These are phyloP conservation scores for Plenodomus tracheiphilus DNA, from an alignment of 2,329 filamentous ascomycete species.

Conservation along the genomic window DNA sequence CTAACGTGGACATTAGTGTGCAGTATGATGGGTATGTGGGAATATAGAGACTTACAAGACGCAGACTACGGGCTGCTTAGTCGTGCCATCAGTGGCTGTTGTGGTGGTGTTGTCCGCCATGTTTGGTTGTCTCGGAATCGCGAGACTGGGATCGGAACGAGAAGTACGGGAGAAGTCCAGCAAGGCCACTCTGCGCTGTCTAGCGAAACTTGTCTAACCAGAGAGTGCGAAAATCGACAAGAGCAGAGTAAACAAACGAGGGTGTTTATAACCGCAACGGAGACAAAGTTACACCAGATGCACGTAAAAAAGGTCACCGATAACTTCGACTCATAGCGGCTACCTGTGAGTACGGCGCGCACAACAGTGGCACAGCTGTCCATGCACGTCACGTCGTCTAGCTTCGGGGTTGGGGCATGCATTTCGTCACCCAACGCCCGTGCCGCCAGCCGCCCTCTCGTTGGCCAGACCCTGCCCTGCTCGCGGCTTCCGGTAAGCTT, in stretches of 20 bases:
- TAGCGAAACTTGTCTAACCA: neutral
- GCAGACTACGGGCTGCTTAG: conserved; percentile 70
- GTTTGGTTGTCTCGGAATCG: conserved; percentile 12
- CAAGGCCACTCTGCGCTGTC: conserved; percentile 6
- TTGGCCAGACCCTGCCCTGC: conserved; percentile 4
- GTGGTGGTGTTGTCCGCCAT: conserved; percentile 24
- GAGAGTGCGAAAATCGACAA: neutral
- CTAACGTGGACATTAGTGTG: conserved; percentile 40
- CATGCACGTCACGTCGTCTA: conserved; percentile 8
- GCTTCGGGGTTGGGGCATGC: neutral
- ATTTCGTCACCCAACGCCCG: conserved; percentile 17
- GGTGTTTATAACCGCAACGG: neutral
- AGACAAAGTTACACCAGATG: neutral
- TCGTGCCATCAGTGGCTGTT: conserved; percentile 11
- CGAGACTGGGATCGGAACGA: conserved; percentile 13
- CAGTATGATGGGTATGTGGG: conserved; percentile 11
- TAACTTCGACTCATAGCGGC: conserved; percentile 9
- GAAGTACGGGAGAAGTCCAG: neutral
- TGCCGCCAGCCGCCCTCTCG: conserved; percentile 7
- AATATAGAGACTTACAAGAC: conserved; percentile 67
- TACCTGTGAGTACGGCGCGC: no score
- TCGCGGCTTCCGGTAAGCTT: neutral
- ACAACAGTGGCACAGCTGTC: no score
- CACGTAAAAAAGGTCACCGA: neutral
- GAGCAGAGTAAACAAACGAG: neutral